These are phyloP conservation scores for Clonostachys byssicola DNA, from an alignment of 2,329 filamentous ascomycete genomes.

Conservation along the genomic window DNA sequence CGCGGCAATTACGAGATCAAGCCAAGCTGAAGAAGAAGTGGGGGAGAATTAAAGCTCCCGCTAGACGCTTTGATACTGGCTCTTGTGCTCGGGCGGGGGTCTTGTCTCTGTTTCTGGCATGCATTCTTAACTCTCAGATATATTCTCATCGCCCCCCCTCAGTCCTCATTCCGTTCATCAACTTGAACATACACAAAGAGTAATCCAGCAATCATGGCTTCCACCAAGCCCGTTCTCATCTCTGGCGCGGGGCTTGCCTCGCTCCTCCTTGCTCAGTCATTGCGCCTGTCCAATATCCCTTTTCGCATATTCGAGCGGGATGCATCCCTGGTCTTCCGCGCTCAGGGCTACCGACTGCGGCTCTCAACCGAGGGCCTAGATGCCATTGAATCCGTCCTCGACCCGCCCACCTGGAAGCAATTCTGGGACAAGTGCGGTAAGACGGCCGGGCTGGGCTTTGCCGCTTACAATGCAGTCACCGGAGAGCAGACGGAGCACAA, in stretches of 20 bases:
- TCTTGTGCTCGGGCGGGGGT: too few species aligned
- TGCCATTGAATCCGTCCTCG: slow-evolving; percentile 55
- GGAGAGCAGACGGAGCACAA: slow-evolving; percentile 33
- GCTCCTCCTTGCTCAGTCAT: slow-evolving; percentile 36
- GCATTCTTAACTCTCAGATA: too few species aligned
- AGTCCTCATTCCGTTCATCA: too few species aligned
- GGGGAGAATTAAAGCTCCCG: too few species aligned
- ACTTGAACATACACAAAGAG: too few species aligned
- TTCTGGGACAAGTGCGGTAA: slow-evolving; percentile 59
- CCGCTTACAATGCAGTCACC: slow-evolving; percentile 45
- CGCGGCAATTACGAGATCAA: too few species aligned
- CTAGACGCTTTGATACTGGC: too few species aligned
- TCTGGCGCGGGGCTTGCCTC: slow-evolving; percentile 38
- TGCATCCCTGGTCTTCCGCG: slow-evolving; percentile 43
- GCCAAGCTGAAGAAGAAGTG: too few species aligned
- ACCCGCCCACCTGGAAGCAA: slow-evolving; percentile 35
- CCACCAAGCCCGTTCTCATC: slow-evolving; percentile 30
- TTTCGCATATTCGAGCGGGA: slow-evolving; percentile 56
- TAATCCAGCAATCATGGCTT: too few species aligned
- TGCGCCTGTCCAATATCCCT: slow-evolving; percentile 33
- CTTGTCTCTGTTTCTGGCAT: too few species aligned
- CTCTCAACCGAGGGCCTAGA: slow-evolving; percentile 52
- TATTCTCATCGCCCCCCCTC: too few species aligned
- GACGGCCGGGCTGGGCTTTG: slow-evolving; percentile 51
- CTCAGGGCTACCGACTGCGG: slow-evolving; percentile 58